Percentiles rank a stretch among this genome's conserved stretches.
Evolutionary conservation across 768 basidiomycete species (phyloP).

Genomic region (Termitomyces sp.): DNA sequence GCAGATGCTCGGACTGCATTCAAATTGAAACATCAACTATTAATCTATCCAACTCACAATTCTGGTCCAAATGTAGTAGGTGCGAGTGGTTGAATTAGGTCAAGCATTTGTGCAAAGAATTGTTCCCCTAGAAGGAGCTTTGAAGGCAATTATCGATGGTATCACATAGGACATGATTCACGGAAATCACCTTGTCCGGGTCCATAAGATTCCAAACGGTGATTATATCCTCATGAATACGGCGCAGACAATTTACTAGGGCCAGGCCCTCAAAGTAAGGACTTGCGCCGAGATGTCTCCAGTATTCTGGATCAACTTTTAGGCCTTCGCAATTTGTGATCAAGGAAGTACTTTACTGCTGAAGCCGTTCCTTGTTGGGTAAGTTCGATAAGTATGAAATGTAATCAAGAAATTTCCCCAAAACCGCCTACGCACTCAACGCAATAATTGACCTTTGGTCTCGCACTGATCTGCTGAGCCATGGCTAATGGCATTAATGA

Average conservation of each 20-base stretch:
- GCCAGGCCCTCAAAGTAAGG: not conserved
- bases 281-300: not conserved
- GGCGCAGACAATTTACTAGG: not conserved
- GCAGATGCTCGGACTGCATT: not conserved
- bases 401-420: not conserved
- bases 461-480: conserved; percentile 3
- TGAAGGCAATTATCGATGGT: not conserved
- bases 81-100: not conserved
- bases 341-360: not conserved
- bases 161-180: not conserved
- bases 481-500: not conserved
- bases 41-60: not conserved
- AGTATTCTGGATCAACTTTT: not conserved
- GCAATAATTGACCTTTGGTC: conserved; percentile 1
- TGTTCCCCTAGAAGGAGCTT: not conserved
- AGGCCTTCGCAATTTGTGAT: not conserved
- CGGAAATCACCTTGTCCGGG: not conserved
- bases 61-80: not conserved
- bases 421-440: not conserved
- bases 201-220: not conserved
- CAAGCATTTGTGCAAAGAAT: not conserved
- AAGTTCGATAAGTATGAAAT: not conserved
- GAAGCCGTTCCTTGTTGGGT: not conserved
- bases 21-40: not conserved
- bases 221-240: not conserved